Conservation (phyloP, 2,329 filamentous ascomycete species). For the Colletotrichum eleusines region DNA sequence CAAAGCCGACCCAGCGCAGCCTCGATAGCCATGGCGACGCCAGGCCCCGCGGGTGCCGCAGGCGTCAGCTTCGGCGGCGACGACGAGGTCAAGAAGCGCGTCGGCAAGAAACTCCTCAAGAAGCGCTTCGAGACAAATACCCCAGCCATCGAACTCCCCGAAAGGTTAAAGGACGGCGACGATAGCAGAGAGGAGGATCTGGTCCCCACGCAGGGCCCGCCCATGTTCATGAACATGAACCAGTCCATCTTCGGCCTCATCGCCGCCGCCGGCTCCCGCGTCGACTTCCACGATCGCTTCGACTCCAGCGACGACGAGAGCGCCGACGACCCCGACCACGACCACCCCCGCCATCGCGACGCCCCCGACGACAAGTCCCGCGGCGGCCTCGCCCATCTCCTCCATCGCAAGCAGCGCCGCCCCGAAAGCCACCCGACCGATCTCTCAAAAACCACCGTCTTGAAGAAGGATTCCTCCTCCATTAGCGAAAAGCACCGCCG, state of each 20-base stretch:
- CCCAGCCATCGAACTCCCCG: constrained; percentile 63
- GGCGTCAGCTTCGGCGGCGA: constrained; percentile 51
- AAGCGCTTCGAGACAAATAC: constrained; percentile 54
- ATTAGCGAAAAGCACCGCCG: constrained; percentile 63
- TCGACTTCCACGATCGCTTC: constrained; percentile 85
- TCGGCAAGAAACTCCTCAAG: constrained; percentile 60
- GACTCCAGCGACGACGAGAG: constrained; percentile 89
- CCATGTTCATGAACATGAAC: constrained; percentile 81
- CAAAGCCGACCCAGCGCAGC: constrained; percentile 30
- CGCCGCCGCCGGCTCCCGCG: constrained; percentile 84
- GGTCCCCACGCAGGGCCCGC: constrained; percentile 57
- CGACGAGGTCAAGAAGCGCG: constrained; percentile 53
- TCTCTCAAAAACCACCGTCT: constrained; percentile 49
- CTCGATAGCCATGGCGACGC: constrained; percentile 33
- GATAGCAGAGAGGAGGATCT: constrained; percentile 63
- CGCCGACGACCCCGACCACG: constrained; percentile 57
- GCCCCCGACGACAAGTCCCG: neutral
- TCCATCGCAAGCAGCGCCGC: constrained; percentile 56
- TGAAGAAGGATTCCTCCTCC: constrained; percentile 48
- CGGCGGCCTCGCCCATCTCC: constrained; percentile 18
- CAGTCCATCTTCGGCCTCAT: constrained; percentile 96
- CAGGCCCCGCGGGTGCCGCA: constrained; percentile 30
- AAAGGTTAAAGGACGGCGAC: constrained; percentile 63
- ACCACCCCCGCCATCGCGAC: constrained; percentile 40
- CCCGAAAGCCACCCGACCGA: constrained; percentile 46